Evolutionary conservation across 345 rosid species (phyloP).

Genomic region (Pugionium cornutum): DNA sequence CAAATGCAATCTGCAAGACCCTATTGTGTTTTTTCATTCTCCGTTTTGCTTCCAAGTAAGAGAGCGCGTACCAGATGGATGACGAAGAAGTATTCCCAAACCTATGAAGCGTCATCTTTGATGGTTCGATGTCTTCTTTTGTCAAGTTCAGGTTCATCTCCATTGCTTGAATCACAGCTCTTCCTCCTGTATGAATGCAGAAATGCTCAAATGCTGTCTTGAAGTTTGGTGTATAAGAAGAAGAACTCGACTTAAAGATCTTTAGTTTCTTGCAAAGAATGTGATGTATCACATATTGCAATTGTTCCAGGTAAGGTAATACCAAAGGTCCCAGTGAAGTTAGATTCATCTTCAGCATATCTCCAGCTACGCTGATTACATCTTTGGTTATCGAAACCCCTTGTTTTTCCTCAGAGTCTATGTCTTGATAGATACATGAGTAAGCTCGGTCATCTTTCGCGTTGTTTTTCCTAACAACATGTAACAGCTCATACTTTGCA

Average conservation of each 20-base stretch:
- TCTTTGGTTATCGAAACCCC: constrained; percentile 57
- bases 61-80: constrained; percentile 59
- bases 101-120: constrained; percentile 60
- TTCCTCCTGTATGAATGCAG: constrained; percentile 66
- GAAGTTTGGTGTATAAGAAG: constrained; percentile 51
- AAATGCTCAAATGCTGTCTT: constrained; percentile 64
- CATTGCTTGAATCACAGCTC: constrained; percentile 56
- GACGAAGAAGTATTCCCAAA: constrained; percentile 68
- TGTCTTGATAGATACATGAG: constrained; percentile 55
- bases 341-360: constrained; percentile 50
- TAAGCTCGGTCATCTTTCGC: constrained; percentile 54
- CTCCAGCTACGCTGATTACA: constrained; percentile 53
- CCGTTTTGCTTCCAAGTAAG: constrained; percentile 52
- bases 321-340: constrained; percentile 51
- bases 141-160: constrained; percentile 50
- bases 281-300: constrained; percentile 34
- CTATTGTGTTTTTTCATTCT: constrained; percentile 52
- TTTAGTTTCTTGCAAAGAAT: constrained; percentile 44
- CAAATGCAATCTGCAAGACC: constrained; percentile 69
- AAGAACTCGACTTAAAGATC: constrained; percentile 31
- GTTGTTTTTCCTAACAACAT: constrained; percentile 50
- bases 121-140: constrained; percentile 55
- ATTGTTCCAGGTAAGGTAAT: constrained; percentile 54
- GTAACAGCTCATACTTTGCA: constrained; percentile 53
- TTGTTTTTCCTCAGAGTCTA: constrained; percentile 48